Evolutionary conservation across 495 filamentous ascomycete genomes (phyloP), one percentile per base, ranked within the genome.

Genomic region (Penicillium argentinense): DNA sequence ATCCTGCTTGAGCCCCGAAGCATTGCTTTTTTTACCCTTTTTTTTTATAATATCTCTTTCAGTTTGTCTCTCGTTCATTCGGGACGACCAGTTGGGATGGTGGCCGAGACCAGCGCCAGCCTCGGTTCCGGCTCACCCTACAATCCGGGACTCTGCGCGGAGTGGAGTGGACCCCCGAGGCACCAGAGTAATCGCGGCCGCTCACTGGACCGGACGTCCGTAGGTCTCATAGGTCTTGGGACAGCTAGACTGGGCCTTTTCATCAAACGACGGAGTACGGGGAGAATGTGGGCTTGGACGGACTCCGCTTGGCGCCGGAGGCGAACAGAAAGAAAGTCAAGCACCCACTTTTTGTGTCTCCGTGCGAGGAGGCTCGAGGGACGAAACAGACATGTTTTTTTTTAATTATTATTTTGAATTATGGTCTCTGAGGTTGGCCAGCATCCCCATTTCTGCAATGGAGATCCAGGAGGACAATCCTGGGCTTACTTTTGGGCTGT

Each of bases 141-240:
- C 13, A 14, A 26, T 14, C 29, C 29, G 11, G 25, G 11, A 26
- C 5, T 5, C 7, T 16, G 29, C 44, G 36, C 25, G n/a, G 24
- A 42, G 46, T 26, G 25, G 36, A 47, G 36, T 45, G 47, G 39
- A 42, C 21, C 18, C 25, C 18, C 29, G 24, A 54, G 47, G 46
- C 46, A 55, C 37, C 42, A 49, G 32, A 17, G 21, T 30, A 43
- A 47, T 28, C 29, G 14, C 6, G 13, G 17, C 1, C 25, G 36
- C 24, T 52, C 0, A 59, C 26, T 59, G 58, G 58, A 43, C 51
- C 58, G 58, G 58, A 59, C 39, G 38, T 61, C 58, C 58, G 55
- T 45, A 18, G 54, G 53, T 22, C 26, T 26, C 14, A 32, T 32
- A n/a, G 13, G 29, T 33, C n/a, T 33, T 9, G n/a, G n/a, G n/a